These are phyloP conservation scores for Hypoxylon sp. DNA, from an alignment of 2,329 filamentous ascomycete species.

Conservation along the genomic window DNA sequence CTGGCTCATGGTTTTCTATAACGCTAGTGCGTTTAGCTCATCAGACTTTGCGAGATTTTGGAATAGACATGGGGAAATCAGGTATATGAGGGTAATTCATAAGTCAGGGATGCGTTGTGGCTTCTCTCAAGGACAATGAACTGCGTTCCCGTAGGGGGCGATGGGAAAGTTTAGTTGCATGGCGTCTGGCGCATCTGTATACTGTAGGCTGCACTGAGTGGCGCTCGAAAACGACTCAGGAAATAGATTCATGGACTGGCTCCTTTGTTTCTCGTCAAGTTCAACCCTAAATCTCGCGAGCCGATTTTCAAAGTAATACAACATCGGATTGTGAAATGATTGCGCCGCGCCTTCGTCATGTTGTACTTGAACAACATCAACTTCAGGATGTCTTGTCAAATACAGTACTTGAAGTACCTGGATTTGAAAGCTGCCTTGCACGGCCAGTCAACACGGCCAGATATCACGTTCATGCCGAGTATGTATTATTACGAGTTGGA, in stretches of 20 bases:
- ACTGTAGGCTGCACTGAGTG: constrained; percentile 17
- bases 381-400: not conserved
- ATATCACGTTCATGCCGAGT: not conserved
- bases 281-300: not conserved
- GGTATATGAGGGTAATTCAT: constrained; percentile 19
- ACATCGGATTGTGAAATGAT: not conserved
- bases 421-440: not conserved
- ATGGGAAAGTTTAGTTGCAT: constrained; percentile 21
- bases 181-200: constrained; percentile 40
- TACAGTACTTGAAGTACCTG: not conserved
- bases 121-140: constrained; percentile 10
- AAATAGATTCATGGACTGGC: constrained; percentile 39
- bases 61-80: constrained; percentile 5
- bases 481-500: not conserved
- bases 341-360: not conserved
- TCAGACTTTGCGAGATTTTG: not conserved
- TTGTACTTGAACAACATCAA: not conserved
- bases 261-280: constrained; percentile 32
- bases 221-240: constrained; percentile 2
- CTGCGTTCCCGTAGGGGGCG: not conserved
- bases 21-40: not conserved
- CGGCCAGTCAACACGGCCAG: not conserved
- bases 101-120: constrained; percentile 21
- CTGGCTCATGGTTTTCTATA: not conserved
- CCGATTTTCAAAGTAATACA: not conserved